Percentiles rank a stretch among this genome's conserved stretches.
Evolutionary conservation across 73 alveolate genomes (phyloP).

Genomic region (Halteria grandinella): DNA sequence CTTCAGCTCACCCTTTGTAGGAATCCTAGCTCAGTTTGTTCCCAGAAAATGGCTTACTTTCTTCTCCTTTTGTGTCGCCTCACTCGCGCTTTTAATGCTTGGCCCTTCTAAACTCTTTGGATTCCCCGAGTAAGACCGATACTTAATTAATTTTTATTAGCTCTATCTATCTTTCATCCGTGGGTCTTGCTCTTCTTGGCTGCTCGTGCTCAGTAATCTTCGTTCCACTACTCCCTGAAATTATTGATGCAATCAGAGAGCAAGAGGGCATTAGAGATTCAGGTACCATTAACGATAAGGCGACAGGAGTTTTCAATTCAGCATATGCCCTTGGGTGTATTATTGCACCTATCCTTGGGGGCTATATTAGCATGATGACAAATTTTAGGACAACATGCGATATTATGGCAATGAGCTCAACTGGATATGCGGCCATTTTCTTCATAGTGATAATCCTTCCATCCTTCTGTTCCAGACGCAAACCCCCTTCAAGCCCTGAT

Average conservation of each 20-base stretch:
- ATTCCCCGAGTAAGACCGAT: constrained; percentile 13
- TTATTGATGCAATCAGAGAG: constrained; percentile 29
- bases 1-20: constrained; percentile 34
- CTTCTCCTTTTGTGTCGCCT: constrained; percentile 18
- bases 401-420: constrained; percentile 29
- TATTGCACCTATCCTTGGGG: constrained; percentile 51
- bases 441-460: too few relatives aligned
- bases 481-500: too few relatives aligned
- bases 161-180: constrained; percentile 3
- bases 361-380: constrained; percentile 1
- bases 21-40: neutral
- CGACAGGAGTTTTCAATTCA: constrained; percentile 36
- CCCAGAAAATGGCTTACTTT: constrained; percentile 18
- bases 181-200: constrained; percentile 33
- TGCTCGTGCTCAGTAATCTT: constrained; percentile 29
- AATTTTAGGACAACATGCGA: constrained; percentile 32
- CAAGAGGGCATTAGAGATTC: constrained; percentile 9
- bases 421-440: neutral
- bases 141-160: constrained; percentile 1
- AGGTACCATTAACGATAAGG: constrained; percentile 31
- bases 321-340: constrained; percentile 52
- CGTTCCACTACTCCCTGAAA: constrained; percentile 45
- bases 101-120: constrained; percentile 35
- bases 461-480: too few relatives aligned
- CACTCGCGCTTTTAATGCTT: constrained; percentile 41